Evolutionary conservation across 371 early-diverging fungal species (phyloP).

Genomic region (Chytridium lagenaria): DNA sequence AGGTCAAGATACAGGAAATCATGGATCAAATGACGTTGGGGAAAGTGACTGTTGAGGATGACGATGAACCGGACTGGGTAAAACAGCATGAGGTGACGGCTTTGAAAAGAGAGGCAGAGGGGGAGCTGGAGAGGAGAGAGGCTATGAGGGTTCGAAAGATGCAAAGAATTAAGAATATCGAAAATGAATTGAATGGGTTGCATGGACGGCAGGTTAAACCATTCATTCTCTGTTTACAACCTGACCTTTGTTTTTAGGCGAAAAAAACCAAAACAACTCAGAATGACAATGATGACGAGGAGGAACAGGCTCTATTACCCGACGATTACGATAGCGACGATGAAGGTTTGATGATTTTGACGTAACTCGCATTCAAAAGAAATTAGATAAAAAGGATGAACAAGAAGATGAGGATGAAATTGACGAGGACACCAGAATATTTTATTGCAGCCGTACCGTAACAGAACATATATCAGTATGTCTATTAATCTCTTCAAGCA

Average conservation of each 20-base stretch:
- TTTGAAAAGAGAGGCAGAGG: constrained; percentile 18
- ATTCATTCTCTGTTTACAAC: too few species aligned
- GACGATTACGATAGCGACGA: constrained; percentile 73
- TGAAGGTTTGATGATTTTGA: constrained; percentile 32
- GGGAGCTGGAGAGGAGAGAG: constrained; percentile 21
- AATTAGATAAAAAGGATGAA: constrained; percentile 38
- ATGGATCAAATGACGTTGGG: not conserved
- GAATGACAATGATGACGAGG: constrained; percentile 51
- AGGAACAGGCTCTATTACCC: constrained; percentile 65
- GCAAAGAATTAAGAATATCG: constrained; percentile 14
- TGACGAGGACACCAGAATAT: constrained; percentile 61
- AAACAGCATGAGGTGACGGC: constrained; percentile 19
- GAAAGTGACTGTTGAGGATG: constrained; percentile 4
- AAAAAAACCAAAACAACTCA: not conserved
- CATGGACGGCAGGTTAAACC: constrained; percentile 10
- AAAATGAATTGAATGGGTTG: constrained; percentile 14
- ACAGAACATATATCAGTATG: not conserved
- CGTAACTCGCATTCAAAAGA: not conserved
- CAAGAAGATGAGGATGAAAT: constrained; percentile 35
- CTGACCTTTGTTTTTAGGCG: too few species aligned
- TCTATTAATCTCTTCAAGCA: constrained; percentile 67
- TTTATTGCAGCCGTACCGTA: constrained; percentile 50
- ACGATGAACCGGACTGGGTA: constrained; percentile 44
- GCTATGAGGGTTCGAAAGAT: not conserved
- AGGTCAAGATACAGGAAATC: constrained; percentile 19